Evolutionary conservation across 345 rosid genomes (phyloP), one percentile per base, ranked within the genome.

Genomic region (Brassica juncea): DNA sequence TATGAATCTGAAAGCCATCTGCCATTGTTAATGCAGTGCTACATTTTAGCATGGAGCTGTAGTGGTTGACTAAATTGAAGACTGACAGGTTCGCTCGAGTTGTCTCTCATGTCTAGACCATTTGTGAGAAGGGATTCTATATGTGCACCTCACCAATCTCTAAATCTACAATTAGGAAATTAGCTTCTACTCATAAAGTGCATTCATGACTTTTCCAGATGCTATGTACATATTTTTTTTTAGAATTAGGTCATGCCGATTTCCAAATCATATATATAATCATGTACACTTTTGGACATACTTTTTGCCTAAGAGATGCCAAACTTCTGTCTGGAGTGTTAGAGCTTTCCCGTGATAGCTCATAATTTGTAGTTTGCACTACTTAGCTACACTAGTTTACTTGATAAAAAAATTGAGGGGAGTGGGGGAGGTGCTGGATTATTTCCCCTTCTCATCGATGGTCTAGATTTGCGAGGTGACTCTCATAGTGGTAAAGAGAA

Each of bases 11-110:
- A 79, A 76, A 44, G 76, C 74, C 82, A 52, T 73, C 52, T 66
- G 2, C 32, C 81, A 39, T 83, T 73, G 79, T 81, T 85, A 84
- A 35, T 83, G 89, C 86, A 88, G 84, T 82, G 89, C 82, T 84
- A 86, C 86, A 81, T 19, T 55, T 78, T 81, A 58, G 1, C 62
- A 25, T 42, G 68, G 61, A 37, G 42, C 79, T 87, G 88, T 64
- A 77, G 84, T 66, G 93, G 91, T 85, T 85, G 89, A 81, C 90
- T 87, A 73, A 88, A 88, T 76, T 86, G 96, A 84, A 92, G 94
- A 68, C 73, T 81, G 64, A 80, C 88, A 71, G 91, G 92, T 67
- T 69, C 81, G 71, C 80, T 82, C 5, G 87, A 84, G 74, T 89
- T 93, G 62, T 88, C 94, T 65, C 60, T 86, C 57, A 70, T 73